phyloP scores from a whole-genome alignment of 352 stramenopile genomes.

The Pythium chondricola region DNA sequence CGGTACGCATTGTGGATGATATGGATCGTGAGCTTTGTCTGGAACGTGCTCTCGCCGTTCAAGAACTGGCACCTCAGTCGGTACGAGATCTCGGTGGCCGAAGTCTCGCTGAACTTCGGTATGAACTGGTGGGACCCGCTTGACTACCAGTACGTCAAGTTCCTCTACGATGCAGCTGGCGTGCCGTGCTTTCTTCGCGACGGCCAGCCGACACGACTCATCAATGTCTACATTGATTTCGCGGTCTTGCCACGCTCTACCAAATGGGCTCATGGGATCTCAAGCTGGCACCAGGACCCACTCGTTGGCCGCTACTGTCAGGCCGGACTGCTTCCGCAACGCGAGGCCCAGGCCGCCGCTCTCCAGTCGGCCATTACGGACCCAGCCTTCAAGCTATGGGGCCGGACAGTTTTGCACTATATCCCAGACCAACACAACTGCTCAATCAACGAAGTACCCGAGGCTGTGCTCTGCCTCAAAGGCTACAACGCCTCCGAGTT shows the following conservation, averaged over 20 bases:
- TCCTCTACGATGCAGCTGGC: constrained; percentile 3
- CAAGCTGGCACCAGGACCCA: neutral
- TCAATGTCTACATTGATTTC: constrained; percentile 10
- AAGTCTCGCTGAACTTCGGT: neutral
- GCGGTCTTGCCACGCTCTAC: neutral
- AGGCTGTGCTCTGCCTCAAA: constrained; percentile 7
- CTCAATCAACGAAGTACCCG: constrained; percentile 1
- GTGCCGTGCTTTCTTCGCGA: constrained; percentile 1
- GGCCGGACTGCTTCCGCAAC: neutral
- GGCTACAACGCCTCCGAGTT: constrained; percentile 3
- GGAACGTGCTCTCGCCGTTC: constrained; percentile 5
- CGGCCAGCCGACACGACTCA: neutral
- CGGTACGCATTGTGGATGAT: no score
- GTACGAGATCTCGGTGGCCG: neutral
- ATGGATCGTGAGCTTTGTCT: neutral
- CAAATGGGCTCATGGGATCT: neutral
- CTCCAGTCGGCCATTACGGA: neutral
- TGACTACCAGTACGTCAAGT: constrained; percentile 5
- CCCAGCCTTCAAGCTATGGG: neutral
- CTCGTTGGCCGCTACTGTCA: constrained; percentile 3
- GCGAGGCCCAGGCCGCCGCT: neutral
- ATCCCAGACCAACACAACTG: constrained; percentile 1
- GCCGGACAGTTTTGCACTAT: neutral
- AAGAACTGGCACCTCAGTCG: constrained; percentile 2
- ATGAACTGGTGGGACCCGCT: neutral